Evolutionary conservation across 495 filamentous ascomycete species (phyloP), one percentile per base, ranked within the genome.

Genomic region (Penicillium malachiteum): DNA sequence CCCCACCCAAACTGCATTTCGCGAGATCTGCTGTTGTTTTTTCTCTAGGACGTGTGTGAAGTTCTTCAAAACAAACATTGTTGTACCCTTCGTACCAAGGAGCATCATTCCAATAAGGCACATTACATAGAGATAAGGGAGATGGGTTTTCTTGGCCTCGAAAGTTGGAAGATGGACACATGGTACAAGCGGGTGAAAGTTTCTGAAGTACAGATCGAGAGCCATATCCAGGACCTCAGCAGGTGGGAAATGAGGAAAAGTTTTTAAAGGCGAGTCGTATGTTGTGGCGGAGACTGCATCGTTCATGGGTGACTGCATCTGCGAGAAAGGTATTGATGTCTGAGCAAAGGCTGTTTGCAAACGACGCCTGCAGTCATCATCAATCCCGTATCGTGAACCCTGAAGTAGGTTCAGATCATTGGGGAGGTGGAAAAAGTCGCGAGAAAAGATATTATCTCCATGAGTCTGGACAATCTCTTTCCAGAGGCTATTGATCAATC

Each of bases 191-290:
- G 77, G 75, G 52, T 80, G 75, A 50, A 79, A 81, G 8, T 74
- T 73, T 41, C 76, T 73, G 51, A 82, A 78, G 52, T 74, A 82
- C 14, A 79, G 60, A 47, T 82, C 79, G n/a, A 82, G 65, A n/a
- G 76, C 76, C 69, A 80, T 79, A 57, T 82, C 78, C n/a, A 82
- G 61, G n/a, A 80, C 72, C 53, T 81, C 78, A 7, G 76, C 73
- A 7, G 77, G 76, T 46, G 79, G 79, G 37, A 81, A 82, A 17
- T 59, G 68, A 10, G 70, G 55, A 10, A 69, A 58, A 43, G 60
- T 52, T 45, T 56, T 67, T 7, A 60, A 57, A 13, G 60, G 46
- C 9, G 63, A 63, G 33, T 44, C 58, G 48, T 68, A 65, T 17
- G 55, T 56, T 32, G 21, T 26, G 2, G 21, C 21, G 4, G 21